Base-by-base conservation (phyloP, 345 rosid species). In the Gossypium bickii region DNA sequence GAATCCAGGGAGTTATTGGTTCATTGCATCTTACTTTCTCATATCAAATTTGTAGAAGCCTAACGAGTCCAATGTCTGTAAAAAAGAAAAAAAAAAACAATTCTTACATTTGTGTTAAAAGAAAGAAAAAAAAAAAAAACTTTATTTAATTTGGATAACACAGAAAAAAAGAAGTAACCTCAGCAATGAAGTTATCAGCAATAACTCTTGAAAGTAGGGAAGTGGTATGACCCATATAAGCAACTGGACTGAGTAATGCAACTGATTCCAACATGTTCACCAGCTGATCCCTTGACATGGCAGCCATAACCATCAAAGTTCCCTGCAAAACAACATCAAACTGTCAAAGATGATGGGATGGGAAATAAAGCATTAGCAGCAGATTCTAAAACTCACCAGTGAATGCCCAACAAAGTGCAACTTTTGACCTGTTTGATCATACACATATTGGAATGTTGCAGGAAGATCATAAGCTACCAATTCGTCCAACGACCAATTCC, bases 401-500 rank as follows among this genome's bases (percentile, higher is more conserved):
- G 90, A 87, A 76, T 84, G 87, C 12, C 88, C 89, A 79, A 84
- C 85, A 69, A 81, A 83, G 73, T 84, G 90, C 74, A 84, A 77
- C 25, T 76, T 84, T 78, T 81, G 83, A 25, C 83, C 81, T 0
- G 88, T 80, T 27, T 77, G 79, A 56, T 76, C 72, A 27, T 80
- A 78, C 20, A 87, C 84, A 47, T 89, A 80, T 16, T 76, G 70
- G 38, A 83, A 51, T 7, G 74, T 68, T 22, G 89, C 86, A 15
- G 93, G 85, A 71, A 87, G 88, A 79, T 89, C 93, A 51, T 65
- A 81, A 3, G 82, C 66, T n/a, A 62, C 82, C 64, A 87, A 22
- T 76, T 84, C 86, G 64, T 89, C 89, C 90, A 89, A 85, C 2
- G 90, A 63, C 90, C 93, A 89, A 10, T 81, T 73, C 89, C 90